phyloP scores from a whole-genome alignment of 2,329 filamentous ascomycete species.

The Fusarium sp. region DNA sequence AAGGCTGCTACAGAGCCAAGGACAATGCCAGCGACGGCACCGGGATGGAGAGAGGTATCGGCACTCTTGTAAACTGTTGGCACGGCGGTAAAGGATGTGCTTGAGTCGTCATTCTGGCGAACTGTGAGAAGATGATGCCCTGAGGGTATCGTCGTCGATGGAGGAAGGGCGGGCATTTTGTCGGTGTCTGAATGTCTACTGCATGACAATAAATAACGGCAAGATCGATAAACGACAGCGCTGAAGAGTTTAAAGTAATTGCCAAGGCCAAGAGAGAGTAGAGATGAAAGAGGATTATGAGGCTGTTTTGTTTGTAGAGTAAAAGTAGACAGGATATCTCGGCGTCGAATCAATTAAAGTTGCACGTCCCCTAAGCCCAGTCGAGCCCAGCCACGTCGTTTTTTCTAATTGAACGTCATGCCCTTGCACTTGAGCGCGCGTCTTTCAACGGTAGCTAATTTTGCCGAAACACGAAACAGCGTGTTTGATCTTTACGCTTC shows the following conservation, averaged over 20 bases:
- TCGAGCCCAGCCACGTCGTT: constrained; percentile 29
- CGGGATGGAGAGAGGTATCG: constrained; percentile 56
- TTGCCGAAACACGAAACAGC: background rate
- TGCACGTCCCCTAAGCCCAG: constrained; percentile 18
- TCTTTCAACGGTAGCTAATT: constrained; percentile 5
- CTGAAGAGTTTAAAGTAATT: background rate
- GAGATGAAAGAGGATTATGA: background rate
- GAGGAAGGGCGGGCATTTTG: constrained; percentile 34
- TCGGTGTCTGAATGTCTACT: background rate
- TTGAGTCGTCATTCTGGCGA: constrained; percentile 37
- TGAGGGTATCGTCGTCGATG: constrained; percentile 26
- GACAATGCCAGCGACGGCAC: constrained; percentile 57
- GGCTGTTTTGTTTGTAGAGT: constrained; percentile 9
- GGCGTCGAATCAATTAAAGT: constrained; percentile 17
- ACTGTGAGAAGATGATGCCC: constrained; percentile 30
- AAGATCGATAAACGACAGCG: background rate
- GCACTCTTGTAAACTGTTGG: constrained; percentile 51
- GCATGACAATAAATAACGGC: constrained; percentile 6
- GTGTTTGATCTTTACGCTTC: background rate
- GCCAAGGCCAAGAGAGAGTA: background rate
- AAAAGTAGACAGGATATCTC: constrained; percentile 8
- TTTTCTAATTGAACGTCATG: constrained; percentile 16
- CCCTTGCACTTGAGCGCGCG: constrained; percentile 13
- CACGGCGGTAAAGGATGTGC: constrained; percentile 46
- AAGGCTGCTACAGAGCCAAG: constrained; percentile 62